Evolutionary conservation across 2,329 filamentous ascomycete species (phyloP).

Genomic region (Calonectria leucothoes): DNA sequence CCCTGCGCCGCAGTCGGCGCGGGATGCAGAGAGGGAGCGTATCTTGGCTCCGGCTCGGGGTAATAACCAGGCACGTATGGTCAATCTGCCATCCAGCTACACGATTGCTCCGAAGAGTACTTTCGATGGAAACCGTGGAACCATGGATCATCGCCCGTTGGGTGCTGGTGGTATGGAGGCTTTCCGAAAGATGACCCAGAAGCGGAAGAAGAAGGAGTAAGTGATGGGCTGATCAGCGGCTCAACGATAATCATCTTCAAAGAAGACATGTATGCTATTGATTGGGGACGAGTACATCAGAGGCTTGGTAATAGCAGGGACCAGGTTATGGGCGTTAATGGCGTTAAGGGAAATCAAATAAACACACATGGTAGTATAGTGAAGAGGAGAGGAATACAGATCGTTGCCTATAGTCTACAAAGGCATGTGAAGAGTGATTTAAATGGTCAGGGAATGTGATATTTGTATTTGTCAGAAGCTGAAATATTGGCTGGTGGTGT

Average conservation of each 20-base stretch:
- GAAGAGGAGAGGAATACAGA: background rate
- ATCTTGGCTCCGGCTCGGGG: conserved; percentile 66
- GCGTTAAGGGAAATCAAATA: conserved; percentile 29
- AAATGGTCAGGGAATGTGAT: too few relatives aligned
- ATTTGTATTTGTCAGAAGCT: background rate
- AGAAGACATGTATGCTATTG: conserved; percentile 32
- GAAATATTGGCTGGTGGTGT: background rate
- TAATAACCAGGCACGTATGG: conserved; percentile 68
- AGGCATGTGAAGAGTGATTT: background rate
- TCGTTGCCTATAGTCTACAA: background rate
- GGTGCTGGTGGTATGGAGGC: conserved; percentile 73
- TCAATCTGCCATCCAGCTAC: conserved; percentile 67
- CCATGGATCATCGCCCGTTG: conserved; percentile 68
- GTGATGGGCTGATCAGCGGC: background rate
- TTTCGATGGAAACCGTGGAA: conserved; percentile 64
- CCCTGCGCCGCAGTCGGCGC: conserved; percentile 54
- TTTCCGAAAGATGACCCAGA: conserved; percentile 74
- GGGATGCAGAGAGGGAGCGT: conserved; percentile 67
- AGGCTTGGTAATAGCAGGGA: conserved; percentile 29
- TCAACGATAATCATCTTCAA: conserved; percentile 6
- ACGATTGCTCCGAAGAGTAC: conserved; percentile 72
- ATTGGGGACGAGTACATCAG: conserved; percentile 31
- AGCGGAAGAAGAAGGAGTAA: conserved; percentile 64
- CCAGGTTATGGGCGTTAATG: conserved; percentile 36
- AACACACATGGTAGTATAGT: conserved; percentile 13